Base-by-base conservation (phyloP, 345 rosid genomes). In the Erodium maritimum region DNA sequence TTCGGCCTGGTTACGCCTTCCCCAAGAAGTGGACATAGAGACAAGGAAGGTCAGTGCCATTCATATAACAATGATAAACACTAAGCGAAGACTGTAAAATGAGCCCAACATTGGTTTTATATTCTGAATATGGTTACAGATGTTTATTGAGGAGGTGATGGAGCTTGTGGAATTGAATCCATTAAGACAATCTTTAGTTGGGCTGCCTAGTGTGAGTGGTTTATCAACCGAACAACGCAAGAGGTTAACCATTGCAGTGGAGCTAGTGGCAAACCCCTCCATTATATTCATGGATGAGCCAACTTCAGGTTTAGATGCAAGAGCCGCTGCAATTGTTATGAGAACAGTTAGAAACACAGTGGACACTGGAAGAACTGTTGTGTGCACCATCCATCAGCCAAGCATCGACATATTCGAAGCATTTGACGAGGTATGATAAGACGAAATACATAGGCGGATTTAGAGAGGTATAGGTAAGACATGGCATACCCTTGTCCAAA, bases 1-100 rank as follows among this genome's bases (percentile, higher is more conserved):
- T 71, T 87, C 95, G 12, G 95, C 86, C 29, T 87, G 91, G 87
- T 82, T 87, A 50, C 84, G 91, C 4, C 67, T 84, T 46, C 74
- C 91, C 16, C 19, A 61, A 21, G 80, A 80, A 13, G 79, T 85
- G 0, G 68, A 81, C 23, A 19, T 73, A 19, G 33, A 74, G 54
- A 75, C 71, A 17, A 69, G 88, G 76, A 80, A 79, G 96, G 90
- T 80, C 46, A 13, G 56, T 19, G 9, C 37, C 37, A 29, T 6
- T 29, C 5, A 29, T 2, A 25, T 7, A 25, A 25, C 4, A 25
- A 25, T 25, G 33, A 25, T 25, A 25, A 25, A 7, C 33, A 25
- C 33, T 25, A 25, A 2, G 33, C 33, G 3, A 25, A 25, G 33
- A 2, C 33, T 25, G 33, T 25, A 25, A 25, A 25, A 25, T 3